Conservation (phyloP, 108 stramenopile species). For the Nitzschia putrida region DNA sequence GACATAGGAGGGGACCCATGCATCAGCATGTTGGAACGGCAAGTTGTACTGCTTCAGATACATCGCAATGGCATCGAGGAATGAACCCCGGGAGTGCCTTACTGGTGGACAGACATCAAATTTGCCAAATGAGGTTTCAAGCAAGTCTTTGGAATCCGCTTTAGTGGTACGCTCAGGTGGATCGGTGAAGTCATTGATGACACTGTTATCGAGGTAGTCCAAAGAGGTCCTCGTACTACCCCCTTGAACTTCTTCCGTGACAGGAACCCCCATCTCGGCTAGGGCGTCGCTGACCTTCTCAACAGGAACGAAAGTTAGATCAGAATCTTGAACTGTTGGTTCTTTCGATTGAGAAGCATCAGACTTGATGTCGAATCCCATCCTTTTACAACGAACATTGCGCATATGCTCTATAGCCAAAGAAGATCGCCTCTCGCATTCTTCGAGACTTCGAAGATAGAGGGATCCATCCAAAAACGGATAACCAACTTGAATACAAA, state of each 20-base stretch:
- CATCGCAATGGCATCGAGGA: conserved; percentile 44
- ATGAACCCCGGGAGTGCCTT: conserved; percentile 23
- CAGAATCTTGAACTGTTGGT: too few relatives aligned
- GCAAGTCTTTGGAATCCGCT: background rate
- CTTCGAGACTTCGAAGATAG: conserved; percentile 58
- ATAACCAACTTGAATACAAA: conserved; percentile 63
- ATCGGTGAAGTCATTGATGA: background rate
- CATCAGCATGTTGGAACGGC: conserved; percentile 67
- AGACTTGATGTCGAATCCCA: conserved; percentile 15
- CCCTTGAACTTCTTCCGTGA: background rate
- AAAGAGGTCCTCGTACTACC: background rate
- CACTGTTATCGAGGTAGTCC: background rate
- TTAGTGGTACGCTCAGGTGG: too few relatives aligned
- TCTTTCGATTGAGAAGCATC: background rate
- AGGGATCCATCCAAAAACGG: conserved; percentile 46
- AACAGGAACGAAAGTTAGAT: too few relatives aligned
- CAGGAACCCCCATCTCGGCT: background rate
- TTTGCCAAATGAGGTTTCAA: background rate
- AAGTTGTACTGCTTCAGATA: conserved; percentile 37
- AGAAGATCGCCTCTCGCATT: conserved; percentile 37
- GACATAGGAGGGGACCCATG: conserved; percentile 63
- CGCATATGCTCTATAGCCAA: conserved; percentile 46
- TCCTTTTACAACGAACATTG: conserved; percentile 53
- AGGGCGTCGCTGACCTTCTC: background rate
- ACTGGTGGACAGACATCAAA: background rate